phyloP scores from a whole-genome alignment of 495 filamentous ascomycete genomes.

The Neurospora sp. region DNA sequence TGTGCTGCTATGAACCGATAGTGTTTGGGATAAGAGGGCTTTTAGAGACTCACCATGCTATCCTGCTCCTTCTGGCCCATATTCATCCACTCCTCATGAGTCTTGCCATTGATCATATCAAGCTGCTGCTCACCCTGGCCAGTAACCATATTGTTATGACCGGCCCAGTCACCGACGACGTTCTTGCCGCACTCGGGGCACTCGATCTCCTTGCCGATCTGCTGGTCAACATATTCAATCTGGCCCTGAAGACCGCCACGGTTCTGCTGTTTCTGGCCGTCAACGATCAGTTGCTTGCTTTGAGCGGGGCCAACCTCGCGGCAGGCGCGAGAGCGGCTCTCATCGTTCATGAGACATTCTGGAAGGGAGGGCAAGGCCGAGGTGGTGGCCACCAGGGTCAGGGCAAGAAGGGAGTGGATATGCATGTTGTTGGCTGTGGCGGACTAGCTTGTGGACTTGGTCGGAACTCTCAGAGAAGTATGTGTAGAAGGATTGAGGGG shows the following conservation, averaged over 20 bases:
- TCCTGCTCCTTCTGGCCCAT: neutral
- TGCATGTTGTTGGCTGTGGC: constrained; percentile 9
- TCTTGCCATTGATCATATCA: neutral
- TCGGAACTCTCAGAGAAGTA: neutral
- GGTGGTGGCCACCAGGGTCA: constrained; percentile 12
- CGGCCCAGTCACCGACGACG: neutral
- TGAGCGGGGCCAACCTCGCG: neutral
- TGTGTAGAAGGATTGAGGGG: neutral
- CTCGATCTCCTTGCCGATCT: neutral
- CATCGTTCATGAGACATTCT: neutral
- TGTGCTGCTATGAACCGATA: neutral
- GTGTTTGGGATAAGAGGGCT: neutral
- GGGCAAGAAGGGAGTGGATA: constrained; percentile 8
- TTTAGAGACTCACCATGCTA: neutral
- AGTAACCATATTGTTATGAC: neutral
- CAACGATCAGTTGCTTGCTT: neutral
- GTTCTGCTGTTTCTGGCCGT: neutral
- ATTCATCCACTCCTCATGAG: neutral
- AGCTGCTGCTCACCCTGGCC: neutral
- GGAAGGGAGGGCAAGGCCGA: constrained; percentile 8
- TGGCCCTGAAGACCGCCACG: neutral
- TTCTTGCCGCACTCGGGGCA: neutral
- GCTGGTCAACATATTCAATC: neutral
- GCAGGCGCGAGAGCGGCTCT: neutral
- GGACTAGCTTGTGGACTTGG: neutral